Percentiles rank a stretch among this genome's conserved stretches.
Evolutionary conservation across 1,139 yeast genomes (phyloP).

Genomic region (Pichia sp.): DNA sequence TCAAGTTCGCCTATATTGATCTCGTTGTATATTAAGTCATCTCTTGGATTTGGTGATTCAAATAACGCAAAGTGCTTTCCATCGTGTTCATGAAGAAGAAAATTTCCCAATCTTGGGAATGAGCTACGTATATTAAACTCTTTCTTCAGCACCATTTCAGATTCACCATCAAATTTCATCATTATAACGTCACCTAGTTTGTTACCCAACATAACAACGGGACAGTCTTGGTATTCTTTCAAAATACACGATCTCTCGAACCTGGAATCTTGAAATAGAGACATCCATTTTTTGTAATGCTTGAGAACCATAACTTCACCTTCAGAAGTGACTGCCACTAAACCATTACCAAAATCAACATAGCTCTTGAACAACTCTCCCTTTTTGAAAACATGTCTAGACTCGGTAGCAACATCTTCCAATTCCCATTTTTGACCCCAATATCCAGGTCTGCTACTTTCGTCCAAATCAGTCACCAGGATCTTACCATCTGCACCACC

Average conservation of each 20-base stretch:
- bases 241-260: slow-evolving; percentile 47
- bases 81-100: slow-evolving; percentile 10
- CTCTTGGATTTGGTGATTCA: slow-evolving; percentile 65
- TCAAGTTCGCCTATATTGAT: slow-evolving; percentile 25
- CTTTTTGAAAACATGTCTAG: slow-evolving; percentile 28
- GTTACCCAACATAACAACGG: slow-evolving; percentile 42
- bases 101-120: slow-evolving; percentile 11
- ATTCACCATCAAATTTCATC: slow-evolving; percentile 32
- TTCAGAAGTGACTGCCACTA: slow-evolving; percentile 54
- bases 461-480: slow-evolving; percentile 48
- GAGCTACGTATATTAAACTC: slow-evolving; percentile 12
- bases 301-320: slow-evolving; percentile 44
- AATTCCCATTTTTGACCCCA: slow-evolving; percentile 28
- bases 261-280: slow-evolving; percentile 26
- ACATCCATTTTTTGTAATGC: slow-evolving; percentile 28
- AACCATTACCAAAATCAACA: slow-evolving; percentile 36
- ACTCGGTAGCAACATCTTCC: slow-evolving; percentile 27
- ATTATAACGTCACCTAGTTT: slow-evolving; percentile 47
- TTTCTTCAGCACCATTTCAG: slow-evolving; percentile 16
- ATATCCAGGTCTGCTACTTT: slow-evolving; percentile 20
- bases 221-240: slow-evolving; percentile 35
- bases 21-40: slow-evolving; percentile 44
- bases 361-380: slow-evolving; percentile 62
- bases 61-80: slow-evolving; percentile 34
- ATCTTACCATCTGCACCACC: slow-evolving; percentile 91